Base-by-base conservation (phyloP, 148 eudicot genomes). In the Rhododendron kiyosumense region DNA sequence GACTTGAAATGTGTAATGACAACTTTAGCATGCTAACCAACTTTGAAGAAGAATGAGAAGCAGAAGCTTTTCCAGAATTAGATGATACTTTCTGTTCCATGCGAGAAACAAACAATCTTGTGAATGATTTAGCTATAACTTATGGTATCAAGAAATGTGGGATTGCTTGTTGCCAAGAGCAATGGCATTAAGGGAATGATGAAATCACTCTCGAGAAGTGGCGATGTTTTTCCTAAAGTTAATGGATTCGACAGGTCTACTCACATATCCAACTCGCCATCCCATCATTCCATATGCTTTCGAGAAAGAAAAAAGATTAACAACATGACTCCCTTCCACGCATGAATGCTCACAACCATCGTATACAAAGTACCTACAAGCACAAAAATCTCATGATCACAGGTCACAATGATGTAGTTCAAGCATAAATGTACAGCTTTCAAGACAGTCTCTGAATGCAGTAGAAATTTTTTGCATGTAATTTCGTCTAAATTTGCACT, bases 251-350 rank as follows among this genome's bases (percentile, higher is more conserved):
- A 61, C 65, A 28, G 17, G 26, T 28, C 32, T 34, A 87, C 90
- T 86, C 81, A 86, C 90, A 81, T 88, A 88, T 84, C 90, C 90
- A 81, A 88, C 88, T 86, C 90, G 86, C 90, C 90, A 88, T 80
- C 90, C 90, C 90, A 88, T 88, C 82, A 88, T 86, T 12, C 90
- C 90, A 6, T 86, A 88, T 22, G 90, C 86, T 61, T 88, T 88
- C 15, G 90, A 88, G 86, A 88, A 88, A 36, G 88, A 86, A 71
- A 88, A 88, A 4, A 88, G 88, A 85, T 88, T 88, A 74, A 88
- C 75, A 0, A 88, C 88, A 77, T 88, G 86, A 52, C 51, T 84
- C 41, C 90, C 90, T 22, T 88, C 90, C 43, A 88, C 85, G 52
- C 88, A 86, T 1, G 57, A 84, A 74, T 88, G 90, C 85, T 86